Evolutionary conservation across 305 asterid species (phyloP).

Genomic region (Fraxinus albicans): DNA sequence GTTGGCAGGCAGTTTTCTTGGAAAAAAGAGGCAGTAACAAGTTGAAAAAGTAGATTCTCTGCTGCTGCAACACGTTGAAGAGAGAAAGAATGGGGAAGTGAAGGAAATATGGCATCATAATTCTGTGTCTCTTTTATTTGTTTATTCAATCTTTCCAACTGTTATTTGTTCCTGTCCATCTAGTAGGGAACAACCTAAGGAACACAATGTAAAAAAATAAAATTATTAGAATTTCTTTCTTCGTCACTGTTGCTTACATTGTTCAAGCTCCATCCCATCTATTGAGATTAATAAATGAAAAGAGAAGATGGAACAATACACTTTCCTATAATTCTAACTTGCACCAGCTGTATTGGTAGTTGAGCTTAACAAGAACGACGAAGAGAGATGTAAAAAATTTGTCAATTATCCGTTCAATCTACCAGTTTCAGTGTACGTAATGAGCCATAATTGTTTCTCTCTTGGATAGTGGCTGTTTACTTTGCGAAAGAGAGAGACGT

Average conservation of each 20-base stretch:
- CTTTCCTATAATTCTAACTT: not conserved
- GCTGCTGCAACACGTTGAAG: slow-evolving; percentile 32
- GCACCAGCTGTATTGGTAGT: not conserved
- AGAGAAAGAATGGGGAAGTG: slow-evolving; percentile 26
- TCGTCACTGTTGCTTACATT: not conserved
- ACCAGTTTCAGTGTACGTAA: not conserved
- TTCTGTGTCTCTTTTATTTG: slow-evolving; percentile 29
- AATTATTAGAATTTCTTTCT: not conserved
- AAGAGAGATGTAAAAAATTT: not conserved
- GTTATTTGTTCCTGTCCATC: slow-evolving; percentile 54
- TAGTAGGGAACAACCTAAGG: slow-evolving; percentile 61
- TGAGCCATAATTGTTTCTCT: not conserved
- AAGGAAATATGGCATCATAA: slow-evolving; percentile 34
- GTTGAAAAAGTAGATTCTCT: slow-evolving; percentile 22
- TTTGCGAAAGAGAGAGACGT: not conserved
- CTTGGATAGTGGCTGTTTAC: not conserved
- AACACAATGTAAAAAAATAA: slow-evolving; percentile 19
- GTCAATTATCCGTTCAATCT: not conserved
- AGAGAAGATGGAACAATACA: not conserved
- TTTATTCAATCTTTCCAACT: slow-evolving; percentile 29
- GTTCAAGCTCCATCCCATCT: not conserved
- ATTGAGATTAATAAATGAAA: not conserved
- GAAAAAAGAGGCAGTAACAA: slow-evolving; percentile 58
- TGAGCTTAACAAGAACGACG: not conserved
- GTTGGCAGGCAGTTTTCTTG: slow-evolving; percentile 48